Conservation (phyloP, 768 basidiomycete species). For the Mycena latifolia region DNA sequence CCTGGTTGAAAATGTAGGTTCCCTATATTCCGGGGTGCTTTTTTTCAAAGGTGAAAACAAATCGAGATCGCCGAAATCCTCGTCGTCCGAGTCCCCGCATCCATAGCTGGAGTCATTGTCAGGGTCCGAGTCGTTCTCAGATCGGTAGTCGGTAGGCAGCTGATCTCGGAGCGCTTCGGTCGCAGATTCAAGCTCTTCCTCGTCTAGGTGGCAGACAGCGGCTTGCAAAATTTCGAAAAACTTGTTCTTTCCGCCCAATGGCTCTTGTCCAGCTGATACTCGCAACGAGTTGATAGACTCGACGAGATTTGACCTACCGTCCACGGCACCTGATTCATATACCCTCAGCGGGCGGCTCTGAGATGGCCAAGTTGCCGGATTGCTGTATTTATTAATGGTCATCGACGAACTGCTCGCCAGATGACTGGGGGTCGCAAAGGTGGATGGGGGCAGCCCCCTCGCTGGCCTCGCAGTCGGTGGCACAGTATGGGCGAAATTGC, state of each 20-base stretch:
- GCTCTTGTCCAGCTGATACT: slow-evolving; percentile 7
- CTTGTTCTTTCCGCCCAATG: background rate
- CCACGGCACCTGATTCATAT: background rate
- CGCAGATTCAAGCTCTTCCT: slow-evolving; percentile 10
- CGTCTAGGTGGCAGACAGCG: background rate
- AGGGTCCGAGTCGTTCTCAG: background rate
- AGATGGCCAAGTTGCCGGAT: background rate
- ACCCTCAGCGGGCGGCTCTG: background rate
- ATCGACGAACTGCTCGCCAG: background rate
- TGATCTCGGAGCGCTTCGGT: background rate
- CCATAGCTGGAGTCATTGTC: background rate
- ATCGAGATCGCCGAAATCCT: slow-evolving; percentile 21
- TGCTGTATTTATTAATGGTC: background rate
- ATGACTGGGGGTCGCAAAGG: background rate
- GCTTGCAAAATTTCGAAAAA: slow-evolving; percentile 13
- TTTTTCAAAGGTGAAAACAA: slow-evolving; percentile 22
- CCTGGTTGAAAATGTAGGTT: slow-evolving; percentile 17
- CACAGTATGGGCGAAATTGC: slow-evolving; percentile 12
- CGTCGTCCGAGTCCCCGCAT: slow-evolving; percentile 15
- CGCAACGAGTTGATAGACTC: slow-evolving; percentile 22
- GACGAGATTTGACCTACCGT: background rate
- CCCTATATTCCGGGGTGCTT: slow-evolving; percentile 6
- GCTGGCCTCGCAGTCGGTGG: background rate
- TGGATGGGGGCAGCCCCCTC: too few relatives aligned
- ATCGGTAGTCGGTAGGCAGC: background rate